Conservation (phyloP, 257 asterid genomes). For the Gynochthodes officinalis region DNA sequence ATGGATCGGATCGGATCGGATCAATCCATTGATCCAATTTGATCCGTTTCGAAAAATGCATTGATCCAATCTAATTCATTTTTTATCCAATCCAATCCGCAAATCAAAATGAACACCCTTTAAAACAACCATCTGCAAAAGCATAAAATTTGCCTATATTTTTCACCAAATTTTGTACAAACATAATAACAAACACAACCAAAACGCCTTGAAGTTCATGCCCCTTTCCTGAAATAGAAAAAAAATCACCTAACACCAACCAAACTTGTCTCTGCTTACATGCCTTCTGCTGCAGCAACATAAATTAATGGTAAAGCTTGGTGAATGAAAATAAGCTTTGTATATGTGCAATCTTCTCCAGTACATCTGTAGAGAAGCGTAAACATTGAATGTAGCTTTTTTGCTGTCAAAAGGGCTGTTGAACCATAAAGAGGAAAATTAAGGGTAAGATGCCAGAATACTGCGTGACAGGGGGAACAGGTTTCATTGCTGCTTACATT, state of each 20-base stretch:
- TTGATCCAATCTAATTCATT: no score
- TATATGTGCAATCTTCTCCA: not conserved
- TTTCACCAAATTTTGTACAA: no score
- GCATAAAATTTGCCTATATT: no score
- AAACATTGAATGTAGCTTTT: no score
- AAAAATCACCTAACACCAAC: conserved; percentile 6
- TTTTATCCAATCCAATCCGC: no score
- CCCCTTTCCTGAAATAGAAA: not conserved
- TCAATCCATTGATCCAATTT: no score
- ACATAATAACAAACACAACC: not conserved
- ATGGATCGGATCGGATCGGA: no score
- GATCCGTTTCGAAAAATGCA: no score
- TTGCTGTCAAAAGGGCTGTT: not conserved
- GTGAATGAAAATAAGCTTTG: not conserved
- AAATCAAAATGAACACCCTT: no score
- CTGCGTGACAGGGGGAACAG: conserved; percentile 92
- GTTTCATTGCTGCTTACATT: conserved; percentile 78
- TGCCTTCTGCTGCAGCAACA: not conserved
- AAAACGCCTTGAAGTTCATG: not conserved
- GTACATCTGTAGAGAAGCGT: not conserved
- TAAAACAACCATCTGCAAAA: no score
- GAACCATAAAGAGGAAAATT: not conserved
- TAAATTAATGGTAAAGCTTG: not conserved
- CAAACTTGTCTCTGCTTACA: not conserved
- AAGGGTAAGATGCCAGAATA: conserved; percentile 49